These are phyloP conservation scores for Gigaspora rosea DNA, from an alignment of 192 early-diverging fungal genomes.

Conservation along the genomic window DNA sequence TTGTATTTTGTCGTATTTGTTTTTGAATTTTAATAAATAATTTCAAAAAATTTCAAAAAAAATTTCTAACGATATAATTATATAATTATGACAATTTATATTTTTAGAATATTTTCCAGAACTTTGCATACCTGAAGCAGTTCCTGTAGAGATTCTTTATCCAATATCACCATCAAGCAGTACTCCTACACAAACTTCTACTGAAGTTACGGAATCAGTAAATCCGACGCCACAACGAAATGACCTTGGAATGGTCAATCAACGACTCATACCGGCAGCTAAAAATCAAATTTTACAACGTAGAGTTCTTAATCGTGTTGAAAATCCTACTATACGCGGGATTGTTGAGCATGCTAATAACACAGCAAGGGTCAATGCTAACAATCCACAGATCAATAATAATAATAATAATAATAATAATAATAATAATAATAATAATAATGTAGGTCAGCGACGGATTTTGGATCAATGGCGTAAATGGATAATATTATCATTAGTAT, in stretches of 20 bases:
- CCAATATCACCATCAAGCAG: slow-evolving; percentile 37
- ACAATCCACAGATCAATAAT: slow-evolving; percentile 19
- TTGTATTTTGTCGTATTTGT: too few relatives aligned
- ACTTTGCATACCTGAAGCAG: slow-evolving; percentile 62
- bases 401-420: slow-evolving; percentile 10
- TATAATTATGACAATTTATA: neutral
- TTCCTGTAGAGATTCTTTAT: slow-evolving; percentile 46
- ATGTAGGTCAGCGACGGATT: slow-evolving; percentile 35
- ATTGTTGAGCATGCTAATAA: slow-evolving; percentile 8
- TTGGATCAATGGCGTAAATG: slow-evolving; percentile 58
- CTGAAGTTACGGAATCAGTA: neutral
- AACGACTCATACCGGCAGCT: neutral
- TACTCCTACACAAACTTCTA: neutral
- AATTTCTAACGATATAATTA: neutral
- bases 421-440: slow-evolving; percentile 36
- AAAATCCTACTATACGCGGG: slow-evolving; percentile 15
- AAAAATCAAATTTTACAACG: slow-evolving; percentile 1
- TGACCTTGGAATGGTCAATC: neutral
- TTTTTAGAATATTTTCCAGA: slow-evolving; percentile 80
- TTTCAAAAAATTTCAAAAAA: too few relatives aligned
- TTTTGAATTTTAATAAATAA: too few relatives aligned
- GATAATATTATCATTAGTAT: slow-evolving; percentile 58
- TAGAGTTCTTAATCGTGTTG: neutral
- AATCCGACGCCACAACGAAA: neutral
- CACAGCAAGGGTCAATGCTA: neutral